These are phyloP conservation scores for Kazachstania sp. DNA, from an alignment of 1,139 yeast genomes.

Conservation along the genomic window DNA sequence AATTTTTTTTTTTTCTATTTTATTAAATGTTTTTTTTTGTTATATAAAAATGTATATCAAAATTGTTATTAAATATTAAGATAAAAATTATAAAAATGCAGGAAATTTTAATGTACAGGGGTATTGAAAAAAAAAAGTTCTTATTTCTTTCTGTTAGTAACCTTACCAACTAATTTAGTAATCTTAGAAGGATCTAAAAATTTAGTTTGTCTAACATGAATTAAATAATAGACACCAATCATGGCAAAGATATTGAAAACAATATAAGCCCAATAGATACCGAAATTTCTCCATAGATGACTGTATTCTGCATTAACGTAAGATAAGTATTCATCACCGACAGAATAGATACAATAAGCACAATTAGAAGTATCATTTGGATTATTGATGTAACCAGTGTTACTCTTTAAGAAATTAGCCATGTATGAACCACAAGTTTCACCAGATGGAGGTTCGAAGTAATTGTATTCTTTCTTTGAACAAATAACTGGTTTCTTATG, in stretches of 20 bases:
- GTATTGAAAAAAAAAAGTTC: background rate
- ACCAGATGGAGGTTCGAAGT: slow-evolving; percentile 50
- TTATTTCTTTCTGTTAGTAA: slow-evolving; percentile 4
- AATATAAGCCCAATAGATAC: slow-evolving; percentile 49
- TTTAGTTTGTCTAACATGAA: slow-evolving; percentile 22
- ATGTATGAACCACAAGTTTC: slow-evolving; percentile 52
- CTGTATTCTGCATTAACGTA: slow-evolving; percentile 39
- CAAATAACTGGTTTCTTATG: slow-evolving; percentile 53
- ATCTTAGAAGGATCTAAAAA: slow-evolving; percentile 6
- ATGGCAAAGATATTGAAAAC: slow-evolving; percentile 44
- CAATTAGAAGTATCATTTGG: slow-evolving; percentile 48
- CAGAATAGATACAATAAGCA: slow-evolving; percentile 46
- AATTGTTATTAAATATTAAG: slow-evolving; percentile 37
- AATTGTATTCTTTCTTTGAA: slow-evolving; percentile 41
- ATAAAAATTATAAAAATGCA: background rate
- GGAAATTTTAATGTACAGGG: slow-evolving; percentile 1
- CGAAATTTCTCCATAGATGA: slow-evolving; percentile 60
- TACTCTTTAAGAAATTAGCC: slow-evolving; percentile 26
- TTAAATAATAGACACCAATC: slow-evolving; percentile 37
- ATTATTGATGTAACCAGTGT: slow-evolving; percentile 45
- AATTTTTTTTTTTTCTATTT: background rate
- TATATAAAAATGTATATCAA: background rate
- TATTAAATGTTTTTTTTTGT: background rate
- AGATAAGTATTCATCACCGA: slow-evolving; percentile 47
- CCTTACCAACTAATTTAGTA: slow-evolving; percentile 2